Percentiles rank a stretch among this genome's conserved stretches.
phyloP scores from a whole-genome alignment of 1,284 basidiomycete species.

The Trichosporon inkin region DNA sequence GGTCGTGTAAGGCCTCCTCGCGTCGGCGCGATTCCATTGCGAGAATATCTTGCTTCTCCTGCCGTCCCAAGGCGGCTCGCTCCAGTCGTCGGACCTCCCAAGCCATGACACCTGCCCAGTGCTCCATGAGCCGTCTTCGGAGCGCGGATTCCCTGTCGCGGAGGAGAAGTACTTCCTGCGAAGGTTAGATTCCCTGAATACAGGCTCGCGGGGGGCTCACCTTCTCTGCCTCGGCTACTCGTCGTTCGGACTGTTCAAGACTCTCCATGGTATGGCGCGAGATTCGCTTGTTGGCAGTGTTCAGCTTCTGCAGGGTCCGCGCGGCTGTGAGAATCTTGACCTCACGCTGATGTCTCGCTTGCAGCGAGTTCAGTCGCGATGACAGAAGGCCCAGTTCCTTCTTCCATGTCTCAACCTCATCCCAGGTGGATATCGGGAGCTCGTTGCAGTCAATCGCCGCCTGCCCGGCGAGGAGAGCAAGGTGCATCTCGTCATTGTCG shows the following conservation, averaged over 20 bases:
- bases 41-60: slow-evolving; percentile 9
- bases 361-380: slow-evolving; percentile 39
- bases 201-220: slow-evolving; percentile 23
- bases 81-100: slow-evolving; percentile 50
- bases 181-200: slow-evolving; percentile 7
- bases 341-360: slow-evolving; percentile 48
- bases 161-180: slow-evolving; percentile 46
- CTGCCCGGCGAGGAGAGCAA: slow-evolving; percentile 78
- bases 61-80: slow-evolving; percentile 14
- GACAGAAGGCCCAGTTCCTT: slow-evolving; percentile 54
- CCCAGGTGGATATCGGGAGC: slow-evolving; percentile 68
- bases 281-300: slow-evolving; percentile 48
- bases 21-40: slow-evolving; percentile 19
- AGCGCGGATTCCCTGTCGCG: slow-evolving; percentile 44
- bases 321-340: slow-evolving; percentile 51
- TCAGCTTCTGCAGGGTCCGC: slow-evolving; percentile 48
- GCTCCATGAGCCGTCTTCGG: slow-evolving; percentile 47
- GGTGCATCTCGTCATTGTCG: slow-evolving; percentile 64
- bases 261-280: slow-evolving; percentile 50
- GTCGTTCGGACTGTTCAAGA: slow-evolving; percentile 47
- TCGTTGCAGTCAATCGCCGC: slow-evolving; percentile 67
- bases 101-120: slow-evolving; percentile 50
- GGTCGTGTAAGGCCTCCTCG: slow-evolving; percentile 28
- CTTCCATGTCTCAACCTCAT: slow-evolving; percentile 86
- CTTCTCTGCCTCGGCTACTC: slow-evolving; percentile 49